phyloP scores from a whole-genome alignment of 2,329 filamentous ascomycete genomes.

The Neonectria punicea region DNA sequence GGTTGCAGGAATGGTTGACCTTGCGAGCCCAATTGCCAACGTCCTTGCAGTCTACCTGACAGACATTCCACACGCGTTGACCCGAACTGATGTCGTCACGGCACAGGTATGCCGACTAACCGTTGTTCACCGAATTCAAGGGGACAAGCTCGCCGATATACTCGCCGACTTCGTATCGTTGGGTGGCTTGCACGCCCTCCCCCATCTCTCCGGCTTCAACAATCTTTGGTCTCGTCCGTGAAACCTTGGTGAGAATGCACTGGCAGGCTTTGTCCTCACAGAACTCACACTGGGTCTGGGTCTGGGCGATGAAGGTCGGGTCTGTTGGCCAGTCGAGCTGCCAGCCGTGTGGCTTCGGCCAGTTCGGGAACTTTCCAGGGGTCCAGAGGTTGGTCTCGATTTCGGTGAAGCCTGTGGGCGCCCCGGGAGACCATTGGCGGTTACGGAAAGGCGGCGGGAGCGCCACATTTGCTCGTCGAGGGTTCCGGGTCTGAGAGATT shows the following conservation, averaged over 20 bases:
- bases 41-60: not conserved
- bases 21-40: constrained; percentile 17
- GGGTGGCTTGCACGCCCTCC: not conserved
- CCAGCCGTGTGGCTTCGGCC: not conserved
- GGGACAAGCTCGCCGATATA: not conserved
- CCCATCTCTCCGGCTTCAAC: not conserved
- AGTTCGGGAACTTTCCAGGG: not conserved
- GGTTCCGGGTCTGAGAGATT: not conserved
- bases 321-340: not conserved
- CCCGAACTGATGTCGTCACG: not conserved
- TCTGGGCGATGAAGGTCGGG: not conserved
- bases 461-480: not conserved
- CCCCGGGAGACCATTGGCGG: not conserved
- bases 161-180: not conserved
- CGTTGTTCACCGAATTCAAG: not conserved
- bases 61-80: not conserved
- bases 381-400: not conserved
- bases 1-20: constrained; percentile 19
- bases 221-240: not conserved
- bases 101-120: not conserved
- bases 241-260: not conserved
- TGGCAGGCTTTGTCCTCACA: not conserved
- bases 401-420: not conserved
- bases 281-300: not conserved
- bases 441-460: not conserved